Conservation (phyloP, 2,329 filamentous ascomycete genomes). For the Scortechinia acanthostroma region DNA sequence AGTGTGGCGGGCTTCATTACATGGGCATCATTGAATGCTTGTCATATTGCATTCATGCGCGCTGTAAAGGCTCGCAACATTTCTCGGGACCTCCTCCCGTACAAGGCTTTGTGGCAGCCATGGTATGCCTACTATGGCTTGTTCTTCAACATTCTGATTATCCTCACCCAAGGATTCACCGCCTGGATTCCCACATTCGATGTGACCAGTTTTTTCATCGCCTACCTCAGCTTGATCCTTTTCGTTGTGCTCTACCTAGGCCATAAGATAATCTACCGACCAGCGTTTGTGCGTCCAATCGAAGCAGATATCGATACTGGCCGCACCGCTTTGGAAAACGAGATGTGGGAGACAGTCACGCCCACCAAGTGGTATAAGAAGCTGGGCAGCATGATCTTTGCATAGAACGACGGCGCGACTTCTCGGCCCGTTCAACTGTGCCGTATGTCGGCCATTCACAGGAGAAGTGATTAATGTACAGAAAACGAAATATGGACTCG, state of each 20-base stretch:
- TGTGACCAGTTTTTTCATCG: constrained; percentile 53
- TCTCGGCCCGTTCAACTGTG: too few relatives aligned
- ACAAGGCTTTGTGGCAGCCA: constrained; percentile 43
- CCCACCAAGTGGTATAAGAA: too few relatives aligned
- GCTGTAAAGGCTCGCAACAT: constrained; percentile 45
- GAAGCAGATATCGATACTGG: constrained; percentile 47
- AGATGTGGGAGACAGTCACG: constrained; percentile 54
- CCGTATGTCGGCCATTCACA: too few relatives aligned
- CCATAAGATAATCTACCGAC: constrained; percentile 45
- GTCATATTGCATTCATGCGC: constrained; percentile 49
- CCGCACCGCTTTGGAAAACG: not conserved
- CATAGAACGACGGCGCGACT: too few relatives aligned
- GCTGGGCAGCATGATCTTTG: too few relatives aligned
- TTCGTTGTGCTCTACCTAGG: constrained; percentile 53
- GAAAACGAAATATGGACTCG: too few relatives aligned
- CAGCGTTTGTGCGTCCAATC: constrained; percentile 28
- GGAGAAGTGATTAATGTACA: too few relatives aligned
- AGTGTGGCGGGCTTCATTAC: constrained; percentile 54
- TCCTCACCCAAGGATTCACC: constrained; percentile 69
- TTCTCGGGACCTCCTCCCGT: constrained; percentile 38
- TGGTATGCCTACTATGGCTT: constrained; percentile 59
- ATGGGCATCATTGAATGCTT: constrained; percentile 36
- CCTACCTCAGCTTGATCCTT: constrained; percentile 54
- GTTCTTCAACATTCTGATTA: constrained; percentile 49
- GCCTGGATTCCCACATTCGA: constrained; percentile 67